phyloP scores from a whole-genome alignment of 225 moss, liverwort and hornwort species.

The Marchantia polymorpha region DNA sequence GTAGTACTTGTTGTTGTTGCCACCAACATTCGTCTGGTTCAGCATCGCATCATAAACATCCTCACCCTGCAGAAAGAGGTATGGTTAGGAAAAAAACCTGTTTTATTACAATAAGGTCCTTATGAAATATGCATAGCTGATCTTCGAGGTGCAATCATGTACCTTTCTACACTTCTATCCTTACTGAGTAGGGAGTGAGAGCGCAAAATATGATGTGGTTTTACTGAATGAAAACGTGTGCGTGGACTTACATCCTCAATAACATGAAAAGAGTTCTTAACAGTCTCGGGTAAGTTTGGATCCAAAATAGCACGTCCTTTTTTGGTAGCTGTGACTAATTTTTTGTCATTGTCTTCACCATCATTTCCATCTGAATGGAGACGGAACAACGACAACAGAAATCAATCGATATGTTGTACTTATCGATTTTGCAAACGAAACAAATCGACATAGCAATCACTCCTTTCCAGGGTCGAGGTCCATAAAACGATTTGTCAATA shows the following conservation, averaged over 20 bases:
- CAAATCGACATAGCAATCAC: no score
- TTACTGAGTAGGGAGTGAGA: background rate
- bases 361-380: conserved; percentile 21
- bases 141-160: background rate
- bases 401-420: background rate
- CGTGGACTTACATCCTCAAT: conserved; percentile 27
- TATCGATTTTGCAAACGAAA: background rate
- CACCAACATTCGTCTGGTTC: conserved; percentile 91
- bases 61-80: conserved; percentile 34
- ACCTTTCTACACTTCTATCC: background rate
- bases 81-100: no score
- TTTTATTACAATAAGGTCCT: no score
- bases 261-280: conserved; percentile 55
- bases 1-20: conserved; percentile 92
- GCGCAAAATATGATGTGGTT: background rate
- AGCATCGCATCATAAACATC: conserved; percentile 90
- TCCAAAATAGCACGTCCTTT: conserved; percentile 89
- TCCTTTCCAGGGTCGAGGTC: no score
- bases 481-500: no score
- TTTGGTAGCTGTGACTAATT: conserved; percentile 64
- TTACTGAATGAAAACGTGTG: background rate
- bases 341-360: conserved; percentile 37
- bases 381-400: background rate
- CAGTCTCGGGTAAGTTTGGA: conserved; percentile 53
- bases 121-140: no score